Conservation (phyloP, 176 grass and related monocot species). For the Alloteropsis semialata region DNA sequence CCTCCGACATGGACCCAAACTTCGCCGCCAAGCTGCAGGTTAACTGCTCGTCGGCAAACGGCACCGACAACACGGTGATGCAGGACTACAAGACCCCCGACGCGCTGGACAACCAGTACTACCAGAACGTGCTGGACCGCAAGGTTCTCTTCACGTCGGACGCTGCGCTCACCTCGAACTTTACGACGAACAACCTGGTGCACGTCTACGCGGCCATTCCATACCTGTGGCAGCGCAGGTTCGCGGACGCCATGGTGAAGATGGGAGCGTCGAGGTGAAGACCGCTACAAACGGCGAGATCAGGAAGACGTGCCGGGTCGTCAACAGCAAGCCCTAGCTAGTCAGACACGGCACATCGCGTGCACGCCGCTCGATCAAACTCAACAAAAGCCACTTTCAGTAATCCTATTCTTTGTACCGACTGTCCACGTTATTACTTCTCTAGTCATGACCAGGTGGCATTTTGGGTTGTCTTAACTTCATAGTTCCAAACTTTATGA, state of each 20-base stretch:
- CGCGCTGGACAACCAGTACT: conserved; percentile 39
- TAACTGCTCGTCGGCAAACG: neutral
- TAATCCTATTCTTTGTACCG: no score
- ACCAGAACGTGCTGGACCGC: conserved; percentile 8
- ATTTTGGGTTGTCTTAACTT: no score
- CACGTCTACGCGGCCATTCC: rapidly evolving
- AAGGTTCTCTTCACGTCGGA: neutral
- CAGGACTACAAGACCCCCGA: conserved; percentile 21
- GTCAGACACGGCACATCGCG: no score
- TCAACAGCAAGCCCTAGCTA: neutral
- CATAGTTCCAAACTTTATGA: no score
- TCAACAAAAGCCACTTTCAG: no score
- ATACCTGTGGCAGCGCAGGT: neutral
- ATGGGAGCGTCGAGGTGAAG: conserved; percentile 27
- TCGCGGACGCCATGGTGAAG: conserved; percentile 34
- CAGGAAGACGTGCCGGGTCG: neutral
- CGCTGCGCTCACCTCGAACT: neutral
- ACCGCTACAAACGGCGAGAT: conserved; percentile 25
- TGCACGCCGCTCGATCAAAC: no score
- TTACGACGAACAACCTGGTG: neutral
- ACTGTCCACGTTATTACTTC: no score
- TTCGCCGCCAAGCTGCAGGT: neutral
- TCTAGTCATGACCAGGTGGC: no score
- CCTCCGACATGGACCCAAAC: neutral
- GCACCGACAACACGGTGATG: neutral